Base-by-base conservation (phyloP, 2,329 filamentous ascomycete genomes). In the Botryosphaeria dothidea region DNA sequence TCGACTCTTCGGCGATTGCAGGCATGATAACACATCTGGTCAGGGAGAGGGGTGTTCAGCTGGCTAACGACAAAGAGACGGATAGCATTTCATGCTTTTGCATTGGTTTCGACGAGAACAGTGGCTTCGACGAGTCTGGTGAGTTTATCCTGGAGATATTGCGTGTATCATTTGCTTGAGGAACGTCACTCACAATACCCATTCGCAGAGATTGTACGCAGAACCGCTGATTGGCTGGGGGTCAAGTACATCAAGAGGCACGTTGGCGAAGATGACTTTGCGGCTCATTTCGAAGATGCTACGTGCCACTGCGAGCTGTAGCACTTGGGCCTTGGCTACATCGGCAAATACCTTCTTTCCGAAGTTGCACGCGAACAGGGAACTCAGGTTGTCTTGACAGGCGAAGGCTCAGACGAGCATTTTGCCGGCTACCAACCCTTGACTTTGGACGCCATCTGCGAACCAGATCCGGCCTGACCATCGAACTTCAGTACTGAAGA, bases 1-100 rank as follows among this genome's bases (percentile, higher is more conserved):
- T 86, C 58, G 84, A 86, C 69, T 85, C 83, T 0, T 85, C 84
- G 0, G 76, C 80, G 1, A 72, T 86, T 15, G 84, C 84, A 6
- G 84, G 85, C 4, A 85, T 86, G 66, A 80, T 81, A 3, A 79
- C 79, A 0, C 75, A 85, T 64, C 76, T 86, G 2, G 76, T 80
- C 23, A 74, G 77, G 34, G 74, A 83, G 56, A 71, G 82, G 62
- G 75, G 79, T 8, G 71, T 77, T 27, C 72, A 75, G 36, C 72
- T 84, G 17, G 82, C 84, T 15, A 82, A 75, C 43, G 73, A 78
- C 38, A 71, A 74, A 15, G 72, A 73, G 6, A 73, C 68, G 1
- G 38, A 41, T 13, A 71, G 73, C 29, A 70, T 81, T 21, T 77
- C 71, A 41, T 81, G 79, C 70, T 86, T 85, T 69, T 82, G 76